Percentiles rank a stretch among this genome's conserved stretches.
Evolutionary conservation across 2,329 filamentous ascomycete species (phyloP).

Genomic region (Tolypocladium endophyticum): DNA sequence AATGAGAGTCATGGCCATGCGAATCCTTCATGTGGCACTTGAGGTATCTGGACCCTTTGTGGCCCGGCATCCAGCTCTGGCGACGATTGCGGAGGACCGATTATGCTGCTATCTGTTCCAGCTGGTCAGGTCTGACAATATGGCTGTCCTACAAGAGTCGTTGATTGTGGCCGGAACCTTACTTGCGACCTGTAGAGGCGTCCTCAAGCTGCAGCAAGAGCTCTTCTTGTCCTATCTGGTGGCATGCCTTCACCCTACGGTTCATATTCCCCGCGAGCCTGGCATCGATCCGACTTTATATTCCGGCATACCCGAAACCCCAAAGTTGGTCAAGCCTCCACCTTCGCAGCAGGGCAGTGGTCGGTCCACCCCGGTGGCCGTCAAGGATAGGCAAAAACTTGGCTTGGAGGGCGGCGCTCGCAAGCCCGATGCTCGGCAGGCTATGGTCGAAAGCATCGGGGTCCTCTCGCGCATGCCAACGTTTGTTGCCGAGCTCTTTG

Average conservation of each 20-base stretch:
- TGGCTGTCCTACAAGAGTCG: constrained; percentile 87
- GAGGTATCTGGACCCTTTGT: constrained; percentile 95
- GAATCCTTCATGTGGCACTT: constrained; percentile 93
- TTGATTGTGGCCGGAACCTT: constrained; percentile 85
- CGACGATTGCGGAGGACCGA: constrained; percentile 80
- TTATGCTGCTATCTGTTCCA: constrained; percentile 93
- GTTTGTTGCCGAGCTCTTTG: constrained; percentile 89
- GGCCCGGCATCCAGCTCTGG: constrained; percentile 79
- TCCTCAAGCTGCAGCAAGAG: constrained; percentile 93
- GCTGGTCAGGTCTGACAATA: constrained; percentile 89
- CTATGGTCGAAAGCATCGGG: constrained; percentile 95
- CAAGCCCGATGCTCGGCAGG: constrained; percentile 90
- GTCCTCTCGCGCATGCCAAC: constrained; percentile 85
- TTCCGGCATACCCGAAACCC: constrained; percentile 82
- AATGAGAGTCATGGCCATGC: constrained; percentile 92
- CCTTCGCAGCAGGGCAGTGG: constrained; percentile 69
- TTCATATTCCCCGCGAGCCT: constrained; percentile 83
- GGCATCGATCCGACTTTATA: constrained; percentile 89
- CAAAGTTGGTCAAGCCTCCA: constrained; percentile 71
- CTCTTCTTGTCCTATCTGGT: constrained; percentile 91
- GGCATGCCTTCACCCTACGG: constrained; percentile 83
- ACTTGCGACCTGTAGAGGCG: constrained; percentile 77
- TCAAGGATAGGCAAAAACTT: constrained; percentile 85
- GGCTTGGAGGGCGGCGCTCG: constrained; percentile 85
- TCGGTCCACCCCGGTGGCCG: constrained; percentile 77